A percentile compares a stretch with the other conserved stretches of the same genome.
These are phyloP conservation scores for Fusarium phyllophilum DNA, from an alignment of 2,329 filamentous ascomycete species.

Conservation along the genomic window DNA sequence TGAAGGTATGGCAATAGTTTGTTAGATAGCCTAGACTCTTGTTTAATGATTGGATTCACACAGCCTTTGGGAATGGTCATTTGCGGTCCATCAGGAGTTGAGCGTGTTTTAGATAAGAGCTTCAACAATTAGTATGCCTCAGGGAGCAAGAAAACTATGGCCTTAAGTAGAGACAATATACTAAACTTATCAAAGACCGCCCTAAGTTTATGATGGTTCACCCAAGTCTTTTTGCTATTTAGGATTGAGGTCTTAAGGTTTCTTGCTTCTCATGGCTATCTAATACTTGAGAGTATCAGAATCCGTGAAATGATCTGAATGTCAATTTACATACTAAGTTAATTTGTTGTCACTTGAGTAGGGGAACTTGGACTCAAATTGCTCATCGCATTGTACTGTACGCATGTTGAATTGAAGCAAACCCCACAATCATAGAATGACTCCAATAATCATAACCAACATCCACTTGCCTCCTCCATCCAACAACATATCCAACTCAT, in stretches of 20 bases:
- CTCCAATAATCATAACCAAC: neutral
- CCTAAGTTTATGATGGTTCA: neutral
- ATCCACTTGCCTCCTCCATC: neutral
- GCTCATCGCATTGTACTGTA: too few species aligned
- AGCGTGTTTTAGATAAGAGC: neutral
- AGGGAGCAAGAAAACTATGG: accelerated
- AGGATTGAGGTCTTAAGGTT: neutral
- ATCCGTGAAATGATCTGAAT: neutral
- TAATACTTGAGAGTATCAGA: neutral
- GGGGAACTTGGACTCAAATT: neutral
- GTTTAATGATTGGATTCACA: neutral
- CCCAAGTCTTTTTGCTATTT: neutral
- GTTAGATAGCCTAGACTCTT: neutral
- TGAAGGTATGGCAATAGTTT: neutral
- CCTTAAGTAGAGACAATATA: too few species aligned
- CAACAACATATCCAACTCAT: too few species aligned
- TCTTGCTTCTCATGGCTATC: neutral
- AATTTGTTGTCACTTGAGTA: neutral
- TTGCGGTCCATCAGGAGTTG: neutral
- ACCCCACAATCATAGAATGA: neutral
- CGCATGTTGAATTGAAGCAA: neutral
- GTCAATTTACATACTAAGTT: neutral
- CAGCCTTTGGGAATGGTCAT: neutral
- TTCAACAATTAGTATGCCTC: accelerated
- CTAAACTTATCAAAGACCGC: neutral